Evolutionary conservation across 306 rosid genomes (phyloP), one percentile per base, ranked within the genome.

Genomic region (Dalbergia cultrata): DNA sequence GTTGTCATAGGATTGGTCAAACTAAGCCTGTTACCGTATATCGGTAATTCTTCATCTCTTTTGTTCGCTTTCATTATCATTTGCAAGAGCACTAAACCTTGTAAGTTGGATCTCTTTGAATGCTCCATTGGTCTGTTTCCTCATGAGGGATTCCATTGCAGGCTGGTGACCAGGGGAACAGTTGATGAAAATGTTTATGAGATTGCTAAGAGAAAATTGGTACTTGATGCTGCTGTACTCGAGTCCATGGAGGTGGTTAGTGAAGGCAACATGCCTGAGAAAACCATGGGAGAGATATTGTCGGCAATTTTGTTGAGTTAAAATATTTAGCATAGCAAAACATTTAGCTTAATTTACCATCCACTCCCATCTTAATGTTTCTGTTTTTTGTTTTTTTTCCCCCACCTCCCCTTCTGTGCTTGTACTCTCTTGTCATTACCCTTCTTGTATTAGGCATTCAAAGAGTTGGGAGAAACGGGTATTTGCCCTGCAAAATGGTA

Each of bases 261-360:
- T 45, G 94, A 90, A 83, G 92, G 97, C 44, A 89, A 84, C 75
- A 75, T 92, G 84, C 87, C 98, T 14, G 97, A 94, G 87, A 94
- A 89, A 90, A 95, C 97, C 61, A 95, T 95, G 99, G 99, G 98
- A 80, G 97, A 95, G 88, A 95, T 95, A 84, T 87, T 95, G 80
- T 95, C 98, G 0, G 73, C 97, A 43, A 90, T 95, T 81, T 88
- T 95, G 80, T 80, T 89, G 72, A 92, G 92, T 80, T 95, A 90
- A 86, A 80, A 74, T 44, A 44, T 70, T 37, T 39, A 39, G 62
- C 26, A 50, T 64, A 47, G 33, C 45, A 9, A 49, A 76, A 37
- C 41, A 1, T 37, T 41, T n/a, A 21, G 66, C 54, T 68, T 52
- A 45, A 63, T 65, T 62, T 71, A 34, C 57, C 19, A 16, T 65